These are phyloP conservation scores for Salix exigua DNA, from an alignment of 345 rosid species.

Conservation along the genomic window DNA sequence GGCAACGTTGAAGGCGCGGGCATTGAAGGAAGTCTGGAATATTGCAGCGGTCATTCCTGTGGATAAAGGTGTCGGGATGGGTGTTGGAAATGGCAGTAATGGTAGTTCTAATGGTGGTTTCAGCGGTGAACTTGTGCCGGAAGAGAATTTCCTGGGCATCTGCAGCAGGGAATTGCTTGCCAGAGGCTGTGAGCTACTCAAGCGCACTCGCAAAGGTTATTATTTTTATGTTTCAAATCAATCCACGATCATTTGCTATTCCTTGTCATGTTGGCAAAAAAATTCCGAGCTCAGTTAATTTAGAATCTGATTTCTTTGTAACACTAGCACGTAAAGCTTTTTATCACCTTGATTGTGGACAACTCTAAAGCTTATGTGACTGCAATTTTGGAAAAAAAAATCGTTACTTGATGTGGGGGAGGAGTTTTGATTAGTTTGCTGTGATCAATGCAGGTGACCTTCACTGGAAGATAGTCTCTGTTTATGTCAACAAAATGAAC, in stretches of 20 bases:
- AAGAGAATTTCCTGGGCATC: conserved; percentile 81
- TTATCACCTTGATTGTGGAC: no score
- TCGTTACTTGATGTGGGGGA: not conserved
- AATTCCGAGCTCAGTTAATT: not conserved
- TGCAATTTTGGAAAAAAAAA: no score
- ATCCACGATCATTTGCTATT: not conserved
- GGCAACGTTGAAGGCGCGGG: conserved; percentile 79
- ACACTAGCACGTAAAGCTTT: not conserved
- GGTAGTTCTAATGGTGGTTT: conserved; percentile 74
- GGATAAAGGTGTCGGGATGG: conserved; percentile 53
- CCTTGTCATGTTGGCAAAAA: not conserved
- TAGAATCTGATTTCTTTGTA: not conserved
- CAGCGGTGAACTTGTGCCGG: conserved; percentile 80
- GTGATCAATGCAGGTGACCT: conserved; percentile 70
- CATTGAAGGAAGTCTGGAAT: conserved; percentile 90
- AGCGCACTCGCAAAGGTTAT: conserved; percentile 90
- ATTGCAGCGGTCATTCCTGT: conserved; percentile 89
- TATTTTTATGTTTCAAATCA: not conserved
- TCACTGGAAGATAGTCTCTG: conserved; percentile 91
- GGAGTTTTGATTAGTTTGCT: conserved; percentile 6
- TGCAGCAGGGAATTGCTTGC: conserved; percentile 86
- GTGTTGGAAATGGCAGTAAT: conserved; percentile 41
- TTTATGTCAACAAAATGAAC: conserved; percentile 71
- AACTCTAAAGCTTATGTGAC: no score
- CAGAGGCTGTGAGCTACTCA: conserved; percentile 88